These are phyloP conservation scores for Vanrija sp. DNA, from an alignment of 1,284 basidiomycete species.

Conservation along the genomic window DNA sequence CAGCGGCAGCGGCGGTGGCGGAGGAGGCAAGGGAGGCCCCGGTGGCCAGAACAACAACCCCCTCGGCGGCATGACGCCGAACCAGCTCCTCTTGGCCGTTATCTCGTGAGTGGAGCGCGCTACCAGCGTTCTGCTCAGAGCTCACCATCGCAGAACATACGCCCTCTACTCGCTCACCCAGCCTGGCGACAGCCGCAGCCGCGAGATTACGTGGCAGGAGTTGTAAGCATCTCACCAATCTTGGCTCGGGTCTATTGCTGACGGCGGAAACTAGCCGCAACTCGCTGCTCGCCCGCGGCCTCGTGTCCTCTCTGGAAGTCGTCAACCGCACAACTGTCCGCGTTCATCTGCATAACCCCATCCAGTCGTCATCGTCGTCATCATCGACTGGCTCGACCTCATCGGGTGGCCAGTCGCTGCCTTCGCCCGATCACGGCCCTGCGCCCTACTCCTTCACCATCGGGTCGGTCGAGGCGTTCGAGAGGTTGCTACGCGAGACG, in stretches of 20 bases:
- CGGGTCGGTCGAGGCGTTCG: conserved; percentile 95
- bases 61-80: conserved; percentile 41
- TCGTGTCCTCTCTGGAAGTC: conserved; percentile 91
- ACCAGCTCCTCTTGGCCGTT: conserved; percentile 42
- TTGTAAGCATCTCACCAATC: conserved; percentile 54
- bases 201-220: conserved; percentile 98
- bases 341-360: conserved; percentile 48
- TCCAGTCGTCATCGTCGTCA: conserved; percentile 16
- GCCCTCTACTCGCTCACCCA: conserved; percentile 39
- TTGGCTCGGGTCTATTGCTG: neutral
- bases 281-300: conserved; percentile 89
- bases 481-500: conserved; percentile 87
- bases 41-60: conserved; percentile 17
- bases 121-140: neutral
- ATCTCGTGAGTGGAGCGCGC: conserved; percentile 25
- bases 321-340: conserved; percentile 82
- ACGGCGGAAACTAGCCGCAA: conserved; percentile 57
- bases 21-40: conserved; percentile 10
- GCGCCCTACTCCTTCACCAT: conserved; percentile 86
- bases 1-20: conserved; percentile 27
- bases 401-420: conserved; percentile 23
- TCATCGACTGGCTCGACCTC: conserved; percentile 11
- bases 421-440: conserved; percentile 45
- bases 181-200: conserved; percentile 48
- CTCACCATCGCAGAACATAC: conserved; percentile 27